Conservation (phyloP, 768 basidiomycete species). For the Gloeostereum incarnatum region DNA sequence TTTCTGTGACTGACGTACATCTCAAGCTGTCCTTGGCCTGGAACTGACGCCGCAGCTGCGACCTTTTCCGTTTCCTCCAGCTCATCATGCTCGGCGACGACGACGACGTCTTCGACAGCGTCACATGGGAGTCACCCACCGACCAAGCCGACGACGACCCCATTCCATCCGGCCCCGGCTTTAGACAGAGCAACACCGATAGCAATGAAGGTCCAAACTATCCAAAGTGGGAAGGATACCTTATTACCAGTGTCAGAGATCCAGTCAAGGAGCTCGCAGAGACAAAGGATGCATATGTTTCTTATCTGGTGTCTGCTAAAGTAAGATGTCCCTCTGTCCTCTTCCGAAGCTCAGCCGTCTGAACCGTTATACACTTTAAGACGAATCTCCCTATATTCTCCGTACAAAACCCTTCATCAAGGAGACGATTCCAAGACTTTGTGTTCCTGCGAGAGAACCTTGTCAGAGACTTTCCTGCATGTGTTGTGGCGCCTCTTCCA, state of each 20-base stretch:
- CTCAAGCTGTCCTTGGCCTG: too few relatives aligned
- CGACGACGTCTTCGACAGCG: conserved; percentile 86
- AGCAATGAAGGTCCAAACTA: conserved; percentile 68
- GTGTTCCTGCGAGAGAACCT: conserved; percentile 88
- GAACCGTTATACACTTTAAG: conserved; percentile 42
- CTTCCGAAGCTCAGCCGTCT: not conserved
- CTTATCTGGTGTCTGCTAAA: conserved; percentile 85
- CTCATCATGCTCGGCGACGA: conserved; percentile 87
- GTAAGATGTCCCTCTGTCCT: conserved; percentile 34
- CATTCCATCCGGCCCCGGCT: conserved; percentile 56
- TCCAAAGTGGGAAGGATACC: conserved; percentile 87
- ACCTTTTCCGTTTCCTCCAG: too few relatives aligned
- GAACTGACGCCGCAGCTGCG: too few relatives aligned
- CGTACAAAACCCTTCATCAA: conserved; percentile 58
- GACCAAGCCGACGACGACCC: conserved; percentile 38
- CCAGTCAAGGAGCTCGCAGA: conserved; percentile 95
- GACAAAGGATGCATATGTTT: conserved; percentile 95
- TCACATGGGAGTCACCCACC: conserved; percentile 80
- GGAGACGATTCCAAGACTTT: conserved; percentile 95
- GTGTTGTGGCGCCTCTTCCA: conserved; percentile 94
- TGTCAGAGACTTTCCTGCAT: conserved; percentile 88
- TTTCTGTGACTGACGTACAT: too few relatives aligned
- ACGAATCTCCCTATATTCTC: conserved; percentile 88
- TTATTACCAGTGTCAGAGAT: conserved; percentile 78
- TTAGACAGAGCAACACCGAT: conserved; percentile 71